These are phyloP conservation scores for Pseudomassariella vexata DNA, from an alignment of 2,329 filamentous ascomycete genomes.

Conservation along the genomic window DNA sequence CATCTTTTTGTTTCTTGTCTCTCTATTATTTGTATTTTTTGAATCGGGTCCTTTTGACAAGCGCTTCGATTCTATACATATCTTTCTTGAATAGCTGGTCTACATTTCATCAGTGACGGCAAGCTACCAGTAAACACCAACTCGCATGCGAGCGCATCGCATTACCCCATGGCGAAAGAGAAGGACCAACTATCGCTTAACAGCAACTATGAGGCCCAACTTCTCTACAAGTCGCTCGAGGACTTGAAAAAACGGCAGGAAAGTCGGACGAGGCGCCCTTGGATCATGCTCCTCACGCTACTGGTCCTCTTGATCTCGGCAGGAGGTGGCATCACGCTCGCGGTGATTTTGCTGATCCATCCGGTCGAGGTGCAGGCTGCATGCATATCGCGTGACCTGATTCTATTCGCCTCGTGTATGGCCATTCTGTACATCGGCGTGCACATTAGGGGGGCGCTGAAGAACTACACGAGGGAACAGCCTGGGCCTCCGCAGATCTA, in stretches of 20 bases:
- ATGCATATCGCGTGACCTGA: constrained; percentile 23
- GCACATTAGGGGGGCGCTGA: constrained; percentile 22
- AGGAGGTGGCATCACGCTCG: constrained; percentile 19
- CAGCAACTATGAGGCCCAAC: not conserved
- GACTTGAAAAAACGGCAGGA: constrained; percentile 15
- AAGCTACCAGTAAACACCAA: too few species aligned
- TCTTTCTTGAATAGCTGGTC: too few species aligned
- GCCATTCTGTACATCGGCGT: constrained; percentile 21
- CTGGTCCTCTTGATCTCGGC: constrained; percentile 23
- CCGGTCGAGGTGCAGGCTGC: constrained; percentile 14
- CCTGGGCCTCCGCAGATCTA: constrained; percentile 19
- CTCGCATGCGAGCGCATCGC: too few species aligned
- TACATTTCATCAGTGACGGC: too few species aligned
- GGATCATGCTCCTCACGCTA: constrained; percentile 20
- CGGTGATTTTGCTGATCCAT: constrained; percentile 19
- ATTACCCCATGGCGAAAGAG: not conserved
- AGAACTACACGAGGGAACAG: constrained; percentile 13
- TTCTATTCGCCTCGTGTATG: constrained; percentile 21
- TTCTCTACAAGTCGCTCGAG: constrained; percentile 14
- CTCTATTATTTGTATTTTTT: too few species aligned
- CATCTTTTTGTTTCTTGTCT: too few species aligned
- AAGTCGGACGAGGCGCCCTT: constrained; percentile 14
- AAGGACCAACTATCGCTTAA: not conserved
- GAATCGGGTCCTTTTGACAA: too few species aligned
- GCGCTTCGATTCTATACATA: too few species aligned